Base-by-base conservation (phyloP, 108 stramenopile genomes). In the Pseudonitzschia pungens region DNA sequence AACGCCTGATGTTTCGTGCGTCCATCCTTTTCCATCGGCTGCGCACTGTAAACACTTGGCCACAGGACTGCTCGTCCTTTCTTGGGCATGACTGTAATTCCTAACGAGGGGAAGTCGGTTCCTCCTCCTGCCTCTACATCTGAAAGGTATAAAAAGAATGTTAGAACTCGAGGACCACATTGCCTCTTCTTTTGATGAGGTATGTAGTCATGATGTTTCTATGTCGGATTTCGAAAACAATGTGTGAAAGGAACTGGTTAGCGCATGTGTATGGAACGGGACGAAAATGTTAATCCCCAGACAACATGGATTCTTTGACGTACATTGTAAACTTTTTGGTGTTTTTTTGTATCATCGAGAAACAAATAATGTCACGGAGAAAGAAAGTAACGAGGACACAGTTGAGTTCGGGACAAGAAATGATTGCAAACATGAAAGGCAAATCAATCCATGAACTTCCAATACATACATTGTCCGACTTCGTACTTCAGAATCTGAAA, bases 71-170 rank as follows among this genome's bases (percentile, higher is more conserved):
- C 94, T 27, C 85, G 55, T 0, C 94, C 92, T 59, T 83, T 87
- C 65, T 91, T 91, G 16, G 96, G 94, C 48, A 63, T 62, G 4
- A 95, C 85, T 18, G 90, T 88, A 50, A 93, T 63, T 28, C 77
- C 72, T 40, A 83, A 65, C 0, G 66, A 45, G 12, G 86, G 77
- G 70, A 97, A 97, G 51, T 77, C 59, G 16, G 96, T 97, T 16
- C 87, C 96, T 71, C 73, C 87, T 10, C 95, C 96, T 22, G 82
- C 87, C 65, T 94, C 94, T 3, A 97, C 96, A 60, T 96, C 93
- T 52, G 83, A 87, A 32, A 97, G 77, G 70, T 97, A 97, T 9
- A 97, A 69, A 81, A 93, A 97, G 28, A 92, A 83, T n/a, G 92
- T 94, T 71, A 91, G 63, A 18, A 96, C 88, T 26, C 86, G 69